These are phyloP conservation scores for Penicillium salamii DNA, from an alignment of 495 filamentous ascomycete genomes.

Conservation along the genomic window DNA sequence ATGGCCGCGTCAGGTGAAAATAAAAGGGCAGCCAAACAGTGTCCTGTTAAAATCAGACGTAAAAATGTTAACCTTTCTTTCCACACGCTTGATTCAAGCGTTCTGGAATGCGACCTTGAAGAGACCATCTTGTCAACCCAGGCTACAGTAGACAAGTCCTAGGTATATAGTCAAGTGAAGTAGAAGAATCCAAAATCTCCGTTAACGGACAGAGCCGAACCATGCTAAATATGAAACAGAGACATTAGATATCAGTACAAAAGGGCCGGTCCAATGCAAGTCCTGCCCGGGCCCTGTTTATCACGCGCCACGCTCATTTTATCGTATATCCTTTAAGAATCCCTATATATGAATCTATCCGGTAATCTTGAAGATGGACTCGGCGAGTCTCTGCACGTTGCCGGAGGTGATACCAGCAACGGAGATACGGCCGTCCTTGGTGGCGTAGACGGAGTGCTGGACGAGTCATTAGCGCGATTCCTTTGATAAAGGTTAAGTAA, in stretches of 20 bases:
- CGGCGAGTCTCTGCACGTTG: conserved; percentile 90
- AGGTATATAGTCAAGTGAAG: neutral
- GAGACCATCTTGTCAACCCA: neutral
- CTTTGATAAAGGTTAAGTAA: neutral
- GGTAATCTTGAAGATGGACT: conserved; percentile 92
- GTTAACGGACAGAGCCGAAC: conserved; percentile 26
- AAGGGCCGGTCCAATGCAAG: conserved; percentile 10
- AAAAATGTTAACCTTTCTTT: too few species aligned
- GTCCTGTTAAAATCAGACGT: too few species aligned
- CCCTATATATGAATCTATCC: conserved; percentile 40
- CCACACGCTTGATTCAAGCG: too few species aligned
- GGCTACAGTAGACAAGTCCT: too few species aligned
- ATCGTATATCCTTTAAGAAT: conserved; percentile 9
- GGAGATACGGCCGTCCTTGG: conserved; percentile 95
- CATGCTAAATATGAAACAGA: conserved; percentile 30
- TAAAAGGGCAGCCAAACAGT: too few species aligned
- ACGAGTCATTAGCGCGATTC: conserved; percentile 26
- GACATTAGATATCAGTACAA: conserved; percentile 35
- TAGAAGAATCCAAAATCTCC: conserved; percentile 24
- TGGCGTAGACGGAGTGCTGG: conserved; percentile 92
- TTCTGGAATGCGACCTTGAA: too few species aligned
- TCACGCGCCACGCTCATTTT: conserved; percentile 11
- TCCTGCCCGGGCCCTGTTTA: conserved; percentile 10
- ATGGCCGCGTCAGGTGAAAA: too few species aligned
- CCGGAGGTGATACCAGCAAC: conserved; percentile 92